Conservation (phyloP, 2,329 filamentous ascomycete genomes). For the Verticillium nonalfalfae region DNA sequence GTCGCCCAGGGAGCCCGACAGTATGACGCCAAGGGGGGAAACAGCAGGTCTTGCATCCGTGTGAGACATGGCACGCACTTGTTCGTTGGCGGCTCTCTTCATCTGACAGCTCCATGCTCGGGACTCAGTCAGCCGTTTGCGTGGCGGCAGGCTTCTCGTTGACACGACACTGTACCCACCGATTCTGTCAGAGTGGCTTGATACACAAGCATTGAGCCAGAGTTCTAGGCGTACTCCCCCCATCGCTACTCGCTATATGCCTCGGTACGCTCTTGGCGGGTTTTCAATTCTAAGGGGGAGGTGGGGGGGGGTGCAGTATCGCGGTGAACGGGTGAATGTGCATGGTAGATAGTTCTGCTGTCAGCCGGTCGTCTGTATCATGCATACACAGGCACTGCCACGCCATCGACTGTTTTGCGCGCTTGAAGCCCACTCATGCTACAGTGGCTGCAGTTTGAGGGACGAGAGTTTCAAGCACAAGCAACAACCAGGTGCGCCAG, state of each 20-base stretch:
- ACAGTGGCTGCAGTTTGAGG: neutral
- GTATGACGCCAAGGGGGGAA: neutral
- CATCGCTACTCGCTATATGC: too few relatives aligned
- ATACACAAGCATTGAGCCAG: neutral
- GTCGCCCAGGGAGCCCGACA: neutral
- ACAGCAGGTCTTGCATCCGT: neutral
- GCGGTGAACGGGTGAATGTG: too few relatives aligned
- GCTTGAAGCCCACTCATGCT: too few relatives aligned
- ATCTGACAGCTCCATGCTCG: neutral
- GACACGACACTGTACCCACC: neutral
- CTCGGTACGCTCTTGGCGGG: too few relatives aligned
- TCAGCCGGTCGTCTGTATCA: too few relatives aligned
- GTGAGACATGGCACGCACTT: neutral
- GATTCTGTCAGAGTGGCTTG: neutral
- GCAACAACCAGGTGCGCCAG: neutral
- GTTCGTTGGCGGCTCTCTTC: neutral
- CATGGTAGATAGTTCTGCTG: too few relatives aligned
- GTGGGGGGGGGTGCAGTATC: too few relatives aligned
- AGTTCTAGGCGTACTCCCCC: too few relatives aligned
- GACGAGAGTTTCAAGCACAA: neutral
- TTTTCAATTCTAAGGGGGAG: too few relatives aligned
- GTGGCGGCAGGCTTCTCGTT: neutral
- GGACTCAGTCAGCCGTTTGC: neutral
- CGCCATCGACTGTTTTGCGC: too few relatives aligned
- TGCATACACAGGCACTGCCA: too few relatives aligned